A percentile compares a stretch with the other conserved stretches of the same genome.
These are phyloP conservation scores for Adansonia gregorii DNA, from an alignment of 441 rosid genomes.

Conservation along the genomic window DNA sequence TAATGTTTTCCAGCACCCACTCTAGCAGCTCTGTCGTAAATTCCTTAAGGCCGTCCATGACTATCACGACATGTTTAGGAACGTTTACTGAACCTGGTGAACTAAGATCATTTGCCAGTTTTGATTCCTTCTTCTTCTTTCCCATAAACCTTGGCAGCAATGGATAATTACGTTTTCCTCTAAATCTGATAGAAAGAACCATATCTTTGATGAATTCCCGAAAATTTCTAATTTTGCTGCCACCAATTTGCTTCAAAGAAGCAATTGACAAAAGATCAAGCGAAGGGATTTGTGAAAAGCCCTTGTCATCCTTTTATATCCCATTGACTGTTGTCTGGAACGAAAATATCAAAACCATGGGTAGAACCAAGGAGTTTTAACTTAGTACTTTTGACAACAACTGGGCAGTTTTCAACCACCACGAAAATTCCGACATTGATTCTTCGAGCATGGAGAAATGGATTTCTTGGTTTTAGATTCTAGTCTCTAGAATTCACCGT, in stretches of 20 bases:
- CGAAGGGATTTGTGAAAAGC: neutral
- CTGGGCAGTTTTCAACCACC: neutral
- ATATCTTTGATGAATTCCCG: neutral
- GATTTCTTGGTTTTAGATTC: neutral
- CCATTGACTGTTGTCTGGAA: neutral
- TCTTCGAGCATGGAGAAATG: neutral
- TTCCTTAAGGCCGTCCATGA: constrained; percentile 54
- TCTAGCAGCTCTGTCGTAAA: constrained; percentile 42
- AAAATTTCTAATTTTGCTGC: neutral
- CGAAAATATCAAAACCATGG: neutral
- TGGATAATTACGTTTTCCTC: constrained; percentile 16
- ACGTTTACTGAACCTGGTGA: constrained; percentile 30
- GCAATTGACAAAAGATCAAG: neutral
- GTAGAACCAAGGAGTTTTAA: neutral
- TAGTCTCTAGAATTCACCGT: neutral
- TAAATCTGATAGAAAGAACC: neutral
- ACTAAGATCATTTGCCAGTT: constrained; percentile 27
- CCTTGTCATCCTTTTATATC: constrained; percentile 8
- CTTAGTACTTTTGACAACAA: neutral
- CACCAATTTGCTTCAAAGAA: neutral
- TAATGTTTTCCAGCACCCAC: constrained; percentile 55
- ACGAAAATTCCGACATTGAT: neutral
- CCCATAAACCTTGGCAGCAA: constrained; percentile 14
- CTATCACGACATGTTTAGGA: constrained; percentile 44
- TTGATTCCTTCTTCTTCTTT: constrained; percentile 15